phyloP scores from a whole-genome alignment of 2,329 filamentous ascomycete species.

The Diaporthe batatas region DNA sequence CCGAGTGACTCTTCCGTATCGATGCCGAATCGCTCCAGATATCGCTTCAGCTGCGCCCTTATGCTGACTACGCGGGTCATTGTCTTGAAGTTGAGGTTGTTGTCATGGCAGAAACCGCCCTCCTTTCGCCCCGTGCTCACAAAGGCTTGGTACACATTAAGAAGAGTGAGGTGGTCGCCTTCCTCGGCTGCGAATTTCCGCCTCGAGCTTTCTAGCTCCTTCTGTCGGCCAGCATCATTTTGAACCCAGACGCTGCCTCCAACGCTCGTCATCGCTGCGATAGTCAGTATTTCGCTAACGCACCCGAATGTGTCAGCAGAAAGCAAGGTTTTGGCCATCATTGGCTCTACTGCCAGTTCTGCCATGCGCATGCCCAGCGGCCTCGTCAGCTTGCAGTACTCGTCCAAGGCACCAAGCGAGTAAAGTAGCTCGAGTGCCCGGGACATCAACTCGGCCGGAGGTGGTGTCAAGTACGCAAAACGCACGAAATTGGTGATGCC shows the following conservation, averaged over 20 bases:
- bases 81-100: conserved; percentile 88
- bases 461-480: conserved; percentile 89
- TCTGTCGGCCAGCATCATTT: conserved; percentile 79
- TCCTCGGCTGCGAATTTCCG: conserved; percentile 91
- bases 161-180: conserved; percentile 91
- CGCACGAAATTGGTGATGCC: conserved; percentile 94
- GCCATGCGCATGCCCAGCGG: conserved; percentile 94
- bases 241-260: conserved; percentile 87
- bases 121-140: conserved; percentile 86
- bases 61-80: conserved; percentile 88
- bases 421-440: conserved; percentile 91
- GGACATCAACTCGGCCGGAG: conserved; percentile 85
- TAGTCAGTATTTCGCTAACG: conserved; percentile 87
- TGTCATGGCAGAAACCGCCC: conserved; percentile 86
- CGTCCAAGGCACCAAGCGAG: conserved; percentile 87
- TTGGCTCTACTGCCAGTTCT: conserved; percentile 90
- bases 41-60: conserved; percentile 85
- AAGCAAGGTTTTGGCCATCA: conserved; percentile 92
- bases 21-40: conserved; percentile 87
- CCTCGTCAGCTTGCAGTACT: conserved; percentile 89
- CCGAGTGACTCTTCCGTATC: conserved; percentile 74
- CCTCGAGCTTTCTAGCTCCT: conserved; percentile 78
- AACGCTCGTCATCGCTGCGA: conserved; percentile 93
- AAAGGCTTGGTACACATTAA: conserved; percentile 95
- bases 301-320: conserved; percentile 81